Evolutionary conservation across 257 asterid species (phyloP).

Genomic region (Solanum megistacrolobum): DNA sequence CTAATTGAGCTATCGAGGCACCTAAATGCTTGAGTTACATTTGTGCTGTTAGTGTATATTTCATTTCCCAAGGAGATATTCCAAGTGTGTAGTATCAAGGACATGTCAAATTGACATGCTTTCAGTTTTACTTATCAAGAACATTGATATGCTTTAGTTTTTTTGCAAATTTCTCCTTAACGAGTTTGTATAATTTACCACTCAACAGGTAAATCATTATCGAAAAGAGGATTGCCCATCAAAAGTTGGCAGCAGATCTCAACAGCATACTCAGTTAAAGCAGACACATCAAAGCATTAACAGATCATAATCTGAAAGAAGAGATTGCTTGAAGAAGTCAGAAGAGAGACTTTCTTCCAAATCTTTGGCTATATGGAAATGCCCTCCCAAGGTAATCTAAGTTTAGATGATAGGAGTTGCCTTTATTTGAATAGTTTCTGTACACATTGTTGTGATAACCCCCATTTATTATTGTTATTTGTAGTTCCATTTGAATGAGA

Average conservation of each 20-base stretch:
- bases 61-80: not conserved
- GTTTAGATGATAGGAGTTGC: not conserved
- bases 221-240: not conserved
- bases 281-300: too few relatives aligned
- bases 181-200: not conserved
- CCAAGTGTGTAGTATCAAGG: not conserved
- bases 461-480: not conserved
- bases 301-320: too few relatives aligned
- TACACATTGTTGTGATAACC: not conserved
- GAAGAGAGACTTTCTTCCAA: not conserved
- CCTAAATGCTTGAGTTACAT: not conserved
- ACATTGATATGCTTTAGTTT: not conserved
- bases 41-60: not conserved
- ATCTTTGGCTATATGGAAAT: slow-evolving; percentile 14
- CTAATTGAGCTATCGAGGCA: not conserved
- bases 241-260: slow-evolving; percentile 1
- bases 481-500: slow-evolving; percentile 18
- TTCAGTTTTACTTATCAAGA: not conserved
- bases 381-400: slow-evolving; percentile 12
- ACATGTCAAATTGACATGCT: not conserved
- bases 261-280: not conserved
- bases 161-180: not conserved
- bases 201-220: slow-evolving; percentile 3
- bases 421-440: not conserved
- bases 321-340: not conserved